These are phyloP conservation scores for Starmera pachycereana DNA, from an alignment of 805 yeast genomes.

Conservation along the genomic window DNA sequence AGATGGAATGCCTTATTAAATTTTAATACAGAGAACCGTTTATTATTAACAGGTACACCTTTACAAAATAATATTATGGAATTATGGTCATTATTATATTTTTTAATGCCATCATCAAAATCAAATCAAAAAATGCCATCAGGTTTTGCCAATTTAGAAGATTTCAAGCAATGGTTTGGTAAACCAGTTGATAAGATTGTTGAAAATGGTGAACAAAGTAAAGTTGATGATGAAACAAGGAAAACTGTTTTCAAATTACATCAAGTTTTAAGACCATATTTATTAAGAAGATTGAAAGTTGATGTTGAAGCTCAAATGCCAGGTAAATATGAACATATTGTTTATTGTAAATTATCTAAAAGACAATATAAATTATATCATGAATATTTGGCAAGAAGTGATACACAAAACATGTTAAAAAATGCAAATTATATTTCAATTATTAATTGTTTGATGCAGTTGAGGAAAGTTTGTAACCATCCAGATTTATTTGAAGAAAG, in stretches of 20 bases:
- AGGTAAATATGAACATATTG: conserved; percentile 89
- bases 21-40: conserved; percentile 83
- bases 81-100: conserved; percentile 90
- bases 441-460: conserved; percentile 94
- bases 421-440: conserved; percentile 93
- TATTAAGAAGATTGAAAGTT: conserved; percentile 81
- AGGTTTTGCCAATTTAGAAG: conserved; percentile 93
- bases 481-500: conserved; percentile 95
- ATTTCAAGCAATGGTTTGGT: conserved; percentile 98
- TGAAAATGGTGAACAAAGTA: conserved; percentile 51
- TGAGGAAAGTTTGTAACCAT: conserved; percentile 93
- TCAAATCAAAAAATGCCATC: conserved; percentile 64
- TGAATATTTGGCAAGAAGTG: conserved; percentile 95
- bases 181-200: conserved; percentile 88
- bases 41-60: conserved; percentile 93
- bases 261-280: conserved; percentile 86
- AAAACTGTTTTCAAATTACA: conserved; percentile 83
- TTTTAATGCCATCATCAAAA: conserved; percentile 87
- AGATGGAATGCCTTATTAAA: conserved; percentile 95
- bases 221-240: conserved; percentile 65
- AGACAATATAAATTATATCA: conserved; percentile 88
- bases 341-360: conserved; percentile 84
- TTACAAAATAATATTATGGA: conserved; percentile 91
- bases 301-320: conserved; percentile 99
- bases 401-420: conserved; percentile 85